Percentiles rank a stretch among this genome's conserved stretches.
phyloP scores from a whole-genome alignment of 352 stramenopile genomes.

The Elongisporangium senticosum region DNA sequence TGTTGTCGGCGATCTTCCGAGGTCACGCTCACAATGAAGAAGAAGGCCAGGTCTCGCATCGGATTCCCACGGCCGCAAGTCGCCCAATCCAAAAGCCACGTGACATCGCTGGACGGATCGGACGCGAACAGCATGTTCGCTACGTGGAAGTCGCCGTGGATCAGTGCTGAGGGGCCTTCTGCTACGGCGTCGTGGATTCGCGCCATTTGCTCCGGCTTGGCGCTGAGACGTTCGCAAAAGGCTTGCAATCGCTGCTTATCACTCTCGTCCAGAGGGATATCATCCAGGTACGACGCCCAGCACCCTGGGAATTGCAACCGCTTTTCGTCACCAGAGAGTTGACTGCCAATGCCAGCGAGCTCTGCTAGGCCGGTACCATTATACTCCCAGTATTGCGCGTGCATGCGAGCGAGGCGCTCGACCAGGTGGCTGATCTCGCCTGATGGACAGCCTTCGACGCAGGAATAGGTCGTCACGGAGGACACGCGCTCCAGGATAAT shows the following conservation, averaged over 20 bases:
- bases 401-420: constrained; percentile 54
- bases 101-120: constrained; percentile 14
- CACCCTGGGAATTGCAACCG: constrained; percentile 49
- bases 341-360: constrained; percentile 61
- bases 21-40: constrained; percentile 77
- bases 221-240: constrained; percentile 46
- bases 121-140: constrained; percentile 64
- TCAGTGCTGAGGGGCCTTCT: constrained; percentile 45
- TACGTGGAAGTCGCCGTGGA: constrained; percentile 82
- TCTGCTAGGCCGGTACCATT: constrained; percentile 29
- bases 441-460: constrained; percentile 54
- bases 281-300: constrained; percentile 48
- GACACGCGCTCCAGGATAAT: constrained; percentile 68
- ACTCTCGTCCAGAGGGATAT: constrained; percentile 24
- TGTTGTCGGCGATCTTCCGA: constrained; percentile 30
- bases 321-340: constrained; percentile 58
- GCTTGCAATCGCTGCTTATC: constrained; percentile 24
- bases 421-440: constrained; percentile 37
- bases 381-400: constrained; percentile 41
- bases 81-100: constrained; percentile 79
- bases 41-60: constrained; percentile 74
- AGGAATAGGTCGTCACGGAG: constrained; percentile 44
- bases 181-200: constrained; percentile 48
- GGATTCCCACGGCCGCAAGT: constrained; percentile 71
- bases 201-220: constrained; percentile 27